These are phyloP conservation scores for Kazachstania africana DNA, from an alignment of 805 yeast genomes.

Conservation along the genomic window DNA sequence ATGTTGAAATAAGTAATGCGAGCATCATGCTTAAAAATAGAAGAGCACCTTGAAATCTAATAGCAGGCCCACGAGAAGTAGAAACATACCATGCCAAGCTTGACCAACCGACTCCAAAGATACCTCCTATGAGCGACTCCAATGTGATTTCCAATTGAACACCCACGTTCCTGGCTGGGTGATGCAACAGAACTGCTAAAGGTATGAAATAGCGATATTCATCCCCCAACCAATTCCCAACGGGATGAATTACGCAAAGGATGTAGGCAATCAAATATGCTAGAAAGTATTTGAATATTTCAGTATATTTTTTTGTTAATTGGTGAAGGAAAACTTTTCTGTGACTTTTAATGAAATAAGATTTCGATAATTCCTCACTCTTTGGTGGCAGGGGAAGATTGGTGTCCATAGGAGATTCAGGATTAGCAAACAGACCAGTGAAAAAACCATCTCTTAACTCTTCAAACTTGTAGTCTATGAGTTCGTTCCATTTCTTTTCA, in stretches of 20 bases:
- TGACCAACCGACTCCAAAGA: slow-evolving; percentile 35
- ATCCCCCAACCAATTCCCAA: slow-evolving; percentile 34
- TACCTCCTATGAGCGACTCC: slow-evolving; percentile 30
- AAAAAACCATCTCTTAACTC: slow-evolving; percentile 40
- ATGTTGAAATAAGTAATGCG: slow-evolving; percentile 28
- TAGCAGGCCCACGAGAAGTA: slow-evolving; percentile 29
- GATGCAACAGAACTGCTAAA: slow-evolving; percentile 32
- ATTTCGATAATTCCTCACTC: too few relatives aligned
- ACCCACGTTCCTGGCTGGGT: slow-evolving; percentile 37
- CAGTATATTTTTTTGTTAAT: slow-evolving; percentile 1
- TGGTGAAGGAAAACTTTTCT: background rate
- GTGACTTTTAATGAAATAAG: too few relatives aligned
- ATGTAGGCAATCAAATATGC: slow-evolving; percentile 32
- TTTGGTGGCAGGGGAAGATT: too few relatives aligned
- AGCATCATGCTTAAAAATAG: slow-evolving; percentile 31
- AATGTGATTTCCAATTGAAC: slow-evolving; percentile 36
- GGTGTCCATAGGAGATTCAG: too few relatives aligned
- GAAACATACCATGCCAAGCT: slow-evolving; percentile 33
- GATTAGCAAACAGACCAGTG: slow-evolving; percentile 32
- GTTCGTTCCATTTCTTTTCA: slow-evolving; percentile 21
- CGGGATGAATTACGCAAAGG: slow-evolving; percentile 28
- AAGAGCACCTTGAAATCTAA: slow-evolving; percentile 35
- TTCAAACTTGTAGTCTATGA: slow-evolving; percentile 29
- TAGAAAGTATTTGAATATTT: slow-evolving; percentile 29
- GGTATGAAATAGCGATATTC: slow-evolving; percentile 31